Percentiles rank a stretch among this genome's conserved stretches.
phyloP scores from a whole-genome alignment of 805 yeast genomes.

The Nakazawaea holstii region DNA sequence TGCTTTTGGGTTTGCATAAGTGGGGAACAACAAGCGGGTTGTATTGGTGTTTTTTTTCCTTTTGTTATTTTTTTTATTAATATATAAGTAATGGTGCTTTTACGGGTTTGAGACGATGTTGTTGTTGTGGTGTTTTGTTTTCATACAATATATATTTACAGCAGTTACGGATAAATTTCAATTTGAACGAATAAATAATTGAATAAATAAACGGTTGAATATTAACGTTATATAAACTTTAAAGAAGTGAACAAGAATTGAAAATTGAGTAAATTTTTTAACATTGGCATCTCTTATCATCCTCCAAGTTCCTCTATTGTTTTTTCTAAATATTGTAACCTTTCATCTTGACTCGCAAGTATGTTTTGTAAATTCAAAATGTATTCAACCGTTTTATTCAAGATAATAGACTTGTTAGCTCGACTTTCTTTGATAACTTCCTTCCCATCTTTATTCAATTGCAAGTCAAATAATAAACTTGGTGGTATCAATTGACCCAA shows the following conservation, averaged over 20 bases:
- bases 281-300: neutral
- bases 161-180: too few relatives aligned
- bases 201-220: neutral
- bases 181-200: too few relatives aligned
- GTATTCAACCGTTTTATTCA: slow-evolving; percentile 77
- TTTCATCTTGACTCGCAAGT: slow-evolving; percentile 46
- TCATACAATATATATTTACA: too few relatives aligned
- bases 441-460: slow-evolving; percentile 21
- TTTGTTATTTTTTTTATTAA: too few relatives aligned
- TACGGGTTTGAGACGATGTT: too few relatives aligned
- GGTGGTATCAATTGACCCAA: slow-evolving; percentile 81
- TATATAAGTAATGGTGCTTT: too few relatives aligned
- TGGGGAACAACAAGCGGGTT: too few relatives aligned
- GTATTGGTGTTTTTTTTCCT: too few relatives aligned
- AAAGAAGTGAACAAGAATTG: neutral
- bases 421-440: slow-evolving; percentile 51
- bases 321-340: slow-evolving; percentile 34
- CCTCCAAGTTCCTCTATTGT: slow-evolving; percentile 22
- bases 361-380: slow-evolving; percentile 61
- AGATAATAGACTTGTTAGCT: slow-evolving; percentile 78
- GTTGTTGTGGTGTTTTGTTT: too few relatives aligned
- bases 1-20: too few relatives aligned
- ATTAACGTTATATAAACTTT: neutral
- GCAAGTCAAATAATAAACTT: slow-evolving; percentile 42
- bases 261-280: neutral